These are phyloP conservation scores for Irpex lacteus DNA, from an alignment of 1,284 basidiomycete species.

Conservation along the genomic window DNA sequence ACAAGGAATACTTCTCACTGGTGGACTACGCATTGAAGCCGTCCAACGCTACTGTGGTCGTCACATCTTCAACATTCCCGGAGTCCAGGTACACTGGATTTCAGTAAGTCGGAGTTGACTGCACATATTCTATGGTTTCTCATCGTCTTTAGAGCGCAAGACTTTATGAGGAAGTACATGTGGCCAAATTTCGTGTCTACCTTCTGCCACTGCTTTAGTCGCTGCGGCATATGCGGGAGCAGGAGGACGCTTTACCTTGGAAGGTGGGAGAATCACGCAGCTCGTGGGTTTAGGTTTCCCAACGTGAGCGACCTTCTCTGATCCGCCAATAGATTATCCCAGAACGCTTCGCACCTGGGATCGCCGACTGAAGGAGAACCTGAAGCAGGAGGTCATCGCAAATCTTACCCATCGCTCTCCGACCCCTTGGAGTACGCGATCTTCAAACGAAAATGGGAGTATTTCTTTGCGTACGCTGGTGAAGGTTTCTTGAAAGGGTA, in stretches of 20 bases:
- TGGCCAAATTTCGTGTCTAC: conserved; percentile 89
- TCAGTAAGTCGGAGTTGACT: conserved; percentile 47
- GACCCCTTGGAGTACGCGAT: conserved; percentile 53
- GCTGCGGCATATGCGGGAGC: conserved; percentile 64
- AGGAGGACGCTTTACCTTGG: conserved; percentile 75
- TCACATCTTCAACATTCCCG: conserved; percentile 84
- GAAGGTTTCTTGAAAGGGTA: conserved; percentile 75
- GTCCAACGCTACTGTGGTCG: conserved; percentile 64
- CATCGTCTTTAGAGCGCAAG: conserved; percentile 55
- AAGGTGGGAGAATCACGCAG: conserved; percentile 83
- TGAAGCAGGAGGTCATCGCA: conserved; percentile 54
- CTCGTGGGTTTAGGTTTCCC: conserved; percentile 46
- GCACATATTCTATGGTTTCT: conserved; percentile 14
- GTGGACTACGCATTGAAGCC: conserved; percentile 81
- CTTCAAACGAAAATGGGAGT: conserved; percentile 77
- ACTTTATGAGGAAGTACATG: conserved; percentile 90
- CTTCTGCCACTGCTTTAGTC: conserved; percentile 74
- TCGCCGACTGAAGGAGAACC: conserved; percentile 63
- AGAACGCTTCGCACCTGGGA: conserved; percentile 90
- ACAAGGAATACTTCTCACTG: conserved; percentile 77
- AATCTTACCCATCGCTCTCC: conserved; percentile 53
- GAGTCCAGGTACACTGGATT: conserved; percentile 69
- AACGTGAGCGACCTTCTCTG: not conserved
- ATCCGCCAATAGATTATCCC: conserved; percentile 63
- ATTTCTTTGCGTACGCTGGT: conserved; percentile 74